Evolutionary conservation across 352 stramenopile species (phyloP), one percentile per base, ranked within the genome.

Genomic region (Phytophthora brassicae): DNA sequence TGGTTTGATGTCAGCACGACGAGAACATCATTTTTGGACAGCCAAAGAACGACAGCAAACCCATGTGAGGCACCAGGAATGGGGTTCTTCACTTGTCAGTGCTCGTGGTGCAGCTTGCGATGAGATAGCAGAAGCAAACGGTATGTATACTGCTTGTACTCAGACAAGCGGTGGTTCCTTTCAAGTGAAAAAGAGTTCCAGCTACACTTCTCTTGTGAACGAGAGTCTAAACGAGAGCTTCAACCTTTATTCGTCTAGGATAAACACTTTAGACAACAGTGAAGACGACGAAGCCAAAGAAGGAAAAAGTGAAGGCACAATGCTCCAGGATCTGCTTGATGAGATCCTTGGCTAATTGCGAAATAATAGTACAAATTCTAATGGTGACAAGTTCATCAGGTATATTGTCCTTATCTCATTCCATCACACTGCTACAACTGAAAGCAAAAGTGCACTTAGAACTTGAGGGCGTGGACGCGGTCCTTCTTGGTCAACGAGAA

Each of bases 401-500:
- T 84, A 79, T 77, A 79, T 76, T 72, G 63, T 69, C 63, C 29
- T 75, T 64, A 65, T 66, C 63, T 45, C 29, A 50, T 41, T 72
- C 67, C 53, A 49, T 64, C 56, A 61, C 56, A 48, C 33, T 60
- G 52, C 56, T 64, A 52, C 42, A 57, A 28, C 41, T 22, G n/a
- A 47, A 55, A 74, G 54, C 50, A 70, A 63, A n/a, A 60, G 44
- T 60, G 63, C 56, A 71, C 73, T 88, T 99, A 99, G 80, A 99
- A 99, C 77, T 98, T 96, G 84, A 99, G 97, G 60, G 98, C 94
- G 88, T 99, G 98, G 41, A 94, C 96, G 61, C 92, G 94, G 78
- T 99, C 97, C 75, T 92, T 96, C 75, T 98, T 99, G 64, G 81
- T 97, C 50, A 99, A 81, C 65, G 92, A 95, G 85, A 99, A 99